phyloP scores from a whole-genome alignment of 352 stramenopile genomes.

The Phytophthora rubi region DNA sequence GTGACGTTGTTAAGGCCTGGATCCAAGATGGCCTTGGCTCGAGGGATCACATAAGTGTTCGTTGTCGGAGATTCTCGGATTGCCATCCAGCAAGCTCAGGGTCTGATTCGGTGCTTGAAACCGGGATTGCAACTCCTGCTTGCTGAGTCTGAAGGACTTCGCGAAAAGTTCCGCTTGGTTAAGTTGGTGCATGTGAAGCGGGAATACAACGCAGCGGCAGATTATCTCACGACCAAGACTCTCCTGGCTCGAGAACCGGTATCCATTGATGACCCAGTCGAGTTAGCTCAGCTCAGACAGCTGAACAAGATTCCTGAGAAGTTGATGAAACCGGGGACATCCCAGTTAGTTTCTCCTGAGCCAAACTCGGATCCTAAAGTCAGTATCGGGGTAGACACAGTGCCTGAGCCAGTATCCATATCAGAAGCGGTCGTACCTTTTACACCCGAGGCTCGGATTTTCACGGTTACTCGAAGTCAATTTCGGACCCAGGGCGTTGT shows the following conservation, averaged over 20 bases:
- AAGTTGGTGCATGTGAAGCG: conserved; percentile 7
- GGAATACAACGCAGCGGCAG: not conserved
- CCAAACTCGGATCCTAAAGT: not conserved
- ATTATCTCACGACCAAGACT: conserved; percentile 1
- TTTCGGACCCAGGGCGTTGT: no score
- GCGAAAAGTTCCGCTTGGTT: not conserved
- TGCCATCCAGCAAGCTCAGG: conserved; percentile 3
- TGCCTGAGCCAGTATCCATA: not conserved
- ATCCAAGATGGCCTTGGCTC: not conserved
- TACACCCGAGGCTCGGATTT: no score
- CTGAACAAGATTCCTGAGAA: not conserved
- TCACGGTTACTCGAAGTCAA: no score
- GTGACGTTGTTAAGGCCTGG: not conserved
- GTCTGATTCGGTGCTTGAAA: conserved; percentile 8
- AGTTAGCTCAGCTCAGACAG: not conserved
- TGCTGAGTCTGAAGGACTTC: not conserved
- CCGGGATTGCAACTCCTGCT: conserved; percentile 4
- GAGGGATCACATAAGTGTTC: not conserved
- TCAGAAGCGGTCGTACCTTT: no score
- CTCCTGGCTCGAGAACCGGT: not conserved
- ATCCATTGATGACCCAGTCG: not conserved
- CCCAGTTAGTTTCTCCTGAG: not conserved
- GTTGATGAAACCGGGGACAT: not conserved
- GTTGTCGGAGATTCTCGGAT: not conserved
- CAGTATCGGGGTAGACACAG: not conserved